A percentile compares a stretch with the other conserved stretches of the same genome.
phyloP scores from a whole-genome alignment of 2,329 filamentous ascomycete genomes.

The Nemania abortiva region DNA sequence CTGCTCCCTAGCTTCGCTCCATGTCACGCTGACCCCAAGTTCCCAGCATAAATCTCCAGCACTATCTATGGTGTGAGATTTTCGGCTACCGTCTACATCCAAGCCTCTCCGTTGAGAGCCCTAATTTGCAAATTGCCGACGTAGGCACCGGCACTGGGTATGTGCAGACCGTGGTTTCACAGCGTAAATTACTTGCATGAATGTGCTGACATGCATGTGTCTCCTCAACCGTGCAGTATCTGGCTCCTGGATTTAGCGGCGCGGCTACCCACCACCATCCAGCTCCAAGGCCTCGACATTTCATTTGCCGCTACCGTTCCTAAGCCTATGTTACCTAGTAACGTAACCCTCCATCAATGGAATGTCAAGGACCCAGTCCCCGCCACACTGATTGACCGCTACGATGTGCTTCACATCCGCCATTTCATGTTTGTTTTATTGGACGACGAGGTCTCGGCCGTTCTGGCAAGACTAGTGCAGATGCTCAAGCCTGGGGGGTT shows the following conservation, averaged over 20 bases:
- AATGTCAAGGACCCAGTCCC: not conserved
- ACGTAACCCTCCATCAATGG: not conserved
- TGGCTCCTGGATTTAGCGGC: not conserved
- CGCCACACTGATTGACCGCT: not conserved
- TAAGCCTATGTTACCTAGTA: not conserved
- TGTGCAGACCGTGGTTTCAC: too few relatives aligned
- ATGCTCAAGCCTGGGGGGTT: not conserved
- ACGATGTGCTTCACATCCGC: not conserved
- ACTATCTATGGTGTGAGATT: not conserved
- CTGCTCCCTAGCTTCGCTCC: not conserved
- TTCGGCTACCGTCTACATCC: not conserved
- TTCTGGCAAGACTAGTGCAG: not conserved
- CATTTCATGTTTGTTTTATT: not conserved
- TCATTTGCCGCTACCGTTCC: not conserved
- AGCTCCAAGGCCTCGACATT: not conserved
- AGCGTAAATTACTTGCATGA: too few relatives aligned
- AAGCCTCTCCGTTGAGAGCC: not conserved
- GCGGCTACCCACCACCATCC: not conserved
- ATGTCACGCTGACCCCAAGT: not conserved
- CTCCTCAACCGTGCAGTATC: not conserved
- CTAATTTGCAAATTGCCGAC: not conserved
- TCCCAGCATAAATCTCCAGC: not conserved
- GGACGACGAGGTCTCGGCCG: not conserved
- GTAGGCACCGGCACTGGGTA: not conserved
- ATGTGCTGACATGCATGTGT: not conserved